Conservation (phyloP, 23 red algal species). For the Gracilaria gracilis region DNA sequence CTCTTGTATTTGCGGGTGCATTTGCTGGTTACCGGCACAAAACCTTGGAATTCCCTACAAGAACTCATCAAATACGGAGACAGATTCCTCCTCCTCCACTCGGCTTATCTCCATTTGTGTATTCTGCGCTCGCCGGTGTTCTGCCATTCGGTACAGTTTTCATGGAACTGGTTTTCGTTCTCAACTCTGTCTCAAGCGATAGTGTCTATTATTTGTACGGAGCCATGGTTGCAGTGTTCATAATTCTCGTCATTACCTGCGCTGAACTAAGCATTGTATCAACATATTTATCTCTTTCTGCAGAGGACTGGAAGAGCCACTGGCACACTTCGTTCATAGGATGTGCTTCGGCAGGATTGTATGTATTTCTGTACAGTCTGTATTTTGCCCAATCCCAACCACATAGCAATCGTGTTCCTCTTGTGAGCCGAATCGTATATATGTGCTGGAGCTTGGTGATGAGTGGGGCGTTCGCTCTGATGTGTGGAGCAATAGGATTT, state of each 20-base stretch:
- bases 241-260: slow-evolving; percentile 87
- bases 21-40: slow-evolving; percentile 76
- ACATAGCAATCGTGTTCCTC: slow-evolving; percentile 40
- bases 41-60: slow-evolving; percentile 67
- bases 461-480: slow-evolving; percentile 65
- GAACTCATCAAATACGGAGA: slow-evolving; percentile 83
- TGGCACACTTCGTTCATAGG: slow-evolving; percentile 86
- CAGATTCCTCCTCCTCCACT: slow-evolving; percentile 83
- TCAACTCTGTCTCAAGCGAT: slow-evolving; percentile 77
- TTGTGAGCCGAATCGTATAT: slow-evolving; percentile 74
- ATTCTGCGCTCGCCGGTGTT: slow-evolving; percentile 68
- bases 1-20: slow-evolving; percentile 80
- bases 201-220: slow-evolving; percentile 96
- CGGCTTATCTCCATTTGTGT: slow-evolving; percentile 48
- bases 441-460: slow-evolving; percentile 78
- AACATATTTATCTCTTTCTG: slow-evolving; percentile 84
- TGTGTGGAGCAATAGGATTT: slow-evolving; percentile 88
- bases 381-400: slow-evolving; percentile 73
- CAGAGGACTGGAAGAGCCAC: slow-evolving; percentile 88
- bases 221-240: slow-evolving; percentile 76
- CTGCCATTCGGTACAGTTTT: slow-evolving; percentile 93
- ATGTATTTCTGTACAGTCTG: slow-evolving; percentile 89
- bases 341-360: slow-evolving; percentile 77
- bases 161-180: slow-evolving; percentile 91
- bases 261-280: slow-evolving; percentile 88